Conservation (phyloP, 352 stramenopile species). For the Plasmopara viticola region DNA sequence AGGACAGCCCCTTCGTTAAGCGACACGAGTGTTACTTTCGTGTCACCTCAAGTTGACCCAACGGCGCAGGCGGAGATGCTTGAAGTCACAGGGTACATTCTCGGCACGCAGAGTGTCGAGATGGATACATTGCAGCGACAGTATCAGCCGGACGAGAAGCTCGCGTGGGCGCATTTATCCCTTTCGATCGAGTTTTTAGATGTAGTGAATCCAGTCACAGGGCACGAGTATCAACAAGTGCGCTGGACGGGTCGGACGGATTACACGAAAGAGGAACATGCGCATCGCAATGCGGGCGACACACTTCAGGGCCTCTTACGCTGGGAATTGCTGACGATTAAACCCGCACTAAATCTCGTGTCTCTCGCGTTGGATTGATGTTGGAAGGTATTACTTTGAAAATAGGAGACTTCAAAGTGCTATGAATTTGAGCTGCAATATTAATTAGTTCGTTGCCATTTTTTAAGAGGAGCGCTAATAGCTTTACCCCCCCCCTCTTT, state of each 20-base stretch:
- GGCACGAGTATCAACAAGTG: slow-evolving; percentile 31
- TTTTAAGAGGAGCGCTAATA: too few species aligned
- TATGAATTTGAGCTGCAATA: too few species aligned
- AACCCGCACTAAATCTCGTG: slow-evolving; percentile 29
- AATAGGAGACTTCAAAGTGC: too few species aligned
- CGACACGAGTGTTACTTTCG: slow-evolving; percentile 14
- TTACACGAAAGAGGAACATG: slow-evolving; percentile 36
- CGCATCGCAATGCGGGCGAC: slow-evolving; percentile 36
- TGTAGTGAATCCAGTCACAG: slow-evolving; percentile 24
- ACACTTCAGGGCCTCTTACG: slow-evolving; percentile 35
- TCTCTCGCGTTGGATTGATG: slow-evolving; percentile 12
- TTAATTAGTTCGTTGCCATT: too few species aligned
- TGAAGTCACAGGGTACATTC: slow-evolving; percentile 31
- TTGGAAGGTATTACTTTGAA: too few species aligned
- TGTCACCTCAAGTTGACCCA: slow-evolving; percentile 11
- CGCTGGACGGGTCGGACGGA: slow-evolving; percentile 44
- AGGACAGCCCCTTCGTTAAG: slow-evolving; percentile 14
- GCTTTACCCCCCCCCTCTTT: too few species aligned
- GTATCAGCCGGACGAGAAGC: slow-evolving; percentile 7
- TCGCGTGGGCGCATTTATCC: slow-evolving; percentile 40
- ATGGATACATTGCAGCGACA: slow-evolving; percentile 15
- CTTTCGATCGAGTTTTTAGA: slow-evolving; percentile 41
- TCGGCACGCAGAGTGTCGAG: slow-evolving; percentile 37
- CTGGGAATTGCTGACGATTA: slow-evolving; percentile 39
- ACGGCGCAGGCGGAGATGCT: slow-evolving; percentile 15